Evolutionary conservation across 768 basidiomycete species (phyloP).

Genomic region (Paxillus ammoniavirescens): DNA sequence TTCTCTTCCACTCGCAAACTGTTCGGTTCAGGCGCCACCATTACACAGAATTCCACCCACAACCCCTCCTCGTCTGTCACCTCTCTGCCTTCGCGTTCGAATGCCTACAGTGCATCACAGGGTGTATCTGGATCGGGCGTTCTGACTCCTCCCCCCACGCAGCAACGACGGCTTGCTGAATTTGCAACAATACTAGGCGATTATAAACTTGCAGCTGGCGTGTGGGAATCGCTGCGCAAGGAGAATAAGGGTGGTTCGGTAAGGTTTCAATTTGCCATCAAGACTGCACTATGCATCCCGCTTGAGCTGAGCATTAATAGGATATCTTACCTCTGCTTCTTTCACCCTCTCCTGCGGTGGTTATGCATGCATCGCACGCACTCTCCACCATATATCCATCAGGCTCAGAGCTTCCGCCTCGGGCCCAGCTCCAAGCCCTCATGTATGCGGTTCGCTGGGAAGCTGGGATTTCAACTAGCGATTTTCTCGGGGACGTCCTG

Average conservation of each 20-base stretch:
- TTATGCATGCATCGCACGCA: slow-evolving; percentile 61
- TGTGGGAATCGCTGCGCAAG: slow-evolving; percentile 87
- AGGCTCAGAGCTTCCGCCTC: slow-evolving; percentile 50
- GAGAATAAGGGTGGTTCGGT: slow-evolving; percentile 89
- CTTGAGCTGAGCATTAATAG: slow-evolving; percentile 37
- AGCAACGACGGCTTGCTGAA: slow-evolving; percentile 88
- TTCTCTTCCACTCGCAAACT: slow-evolving; percentile 83
- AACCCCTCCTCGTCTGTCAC: slow-evolving; percentile 39
- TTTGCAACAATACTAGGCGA: slow-evolving; percentile 93
- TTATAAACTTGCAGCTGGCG: slow-evolving; percentile 72
- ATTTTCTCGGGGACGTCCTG: slow-evolving; percentile 55
- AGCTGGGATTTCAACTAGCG: slow-evolving; percentile 51
- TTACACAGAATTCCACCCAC: slow-evolving; percentile 42
- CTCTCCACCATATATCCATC: slow-evolving; percentile 47
- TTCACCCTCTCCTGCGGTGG: slow-evolving; percentile 61
- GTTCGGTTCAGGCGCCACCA: slow-evolving; percentile 63
- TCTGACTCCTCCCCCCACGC: slow-evolving; percentile 47
- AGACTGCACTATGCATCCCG: neutral
- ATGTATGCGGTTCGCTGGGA: slow-evolving; percentile 78
- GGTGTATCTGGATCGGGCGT: slow-evolving; percentile 13
- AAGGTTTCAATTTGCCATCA: slow-evolving; percentile 28
- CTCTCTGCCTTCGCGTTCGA: slow-evolving; percentile 35
- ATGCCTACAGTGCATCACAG: slow-evolving; percentile 38
- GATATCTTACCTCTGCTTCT: slow-evolving; percentile 79
- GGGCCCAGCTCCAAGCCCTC: slow-evolving; percentile 67